Evolutionary conservation across 1,284 basidiomycete species (phyloP), one percentile per base, ranked within the genome.

Genomic region (Microbotryomycetes sp.): DNA sequence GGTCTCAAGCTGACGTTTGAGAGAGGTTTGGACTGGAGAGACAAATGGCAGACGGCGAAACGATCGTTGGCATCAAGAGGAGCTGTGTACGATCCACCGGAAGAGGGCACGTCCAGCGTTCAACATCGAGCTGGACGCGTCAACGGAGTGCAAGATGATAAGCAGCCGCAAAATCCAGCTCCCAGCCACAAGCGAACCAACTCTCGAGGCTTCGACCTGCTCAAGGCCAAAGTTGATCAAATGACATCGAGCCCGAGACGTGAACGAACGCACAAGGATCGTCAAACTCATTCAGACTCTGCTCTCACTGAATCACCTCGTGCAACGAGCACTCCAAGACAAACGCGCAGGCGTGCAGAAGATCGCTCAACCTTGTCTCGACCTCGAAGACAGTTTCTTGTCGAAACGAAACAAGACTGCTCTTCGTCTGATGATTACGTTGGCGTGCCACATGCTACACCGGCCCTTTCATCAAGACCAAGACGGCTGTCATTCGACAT

Each of bases 401-500:
- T 64, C 2, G 49, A 23, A 2, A 15, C 7, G 4, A 26, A 29
- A 9, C 36, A 49, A 5, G 65, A 57, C 2, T 23, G 57, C 45
- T 64, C 63, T 3, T 61, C 58, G 16, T 61, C 60, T 7, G 66
- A 68, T 32, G 63, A 67, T 23, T 63, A 61, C 23, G 66, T 51
- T 16, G 66, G 66, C 30, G 66, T 68, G 3, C 65, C 63, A 3
- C 31, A 26, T 2, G 25, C 42, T n/a, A 23, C 7, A 7, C 25
- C 50, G 7, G 50, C 50, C n/a, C n/a, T 52, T 9, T n/a, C n/a
- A n/a, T n/a, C n/a, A n/a, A 9, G 19, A 42, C 36, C 9, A 19
- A 9, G 36, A 12, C 36, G 36, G 36, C 9, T 42, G 36, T 42
- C 36, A 12, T 9, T 19, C 12, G 19, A 42, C 36, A 9, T 42